Percentiles rank a stretch among this genome's conserved stretches.
These are phyloP conservation scores for Astragalus membranaceus DNA, from an alignment of 306 rosid genomes.

Conservation along the genomic window DNA sequence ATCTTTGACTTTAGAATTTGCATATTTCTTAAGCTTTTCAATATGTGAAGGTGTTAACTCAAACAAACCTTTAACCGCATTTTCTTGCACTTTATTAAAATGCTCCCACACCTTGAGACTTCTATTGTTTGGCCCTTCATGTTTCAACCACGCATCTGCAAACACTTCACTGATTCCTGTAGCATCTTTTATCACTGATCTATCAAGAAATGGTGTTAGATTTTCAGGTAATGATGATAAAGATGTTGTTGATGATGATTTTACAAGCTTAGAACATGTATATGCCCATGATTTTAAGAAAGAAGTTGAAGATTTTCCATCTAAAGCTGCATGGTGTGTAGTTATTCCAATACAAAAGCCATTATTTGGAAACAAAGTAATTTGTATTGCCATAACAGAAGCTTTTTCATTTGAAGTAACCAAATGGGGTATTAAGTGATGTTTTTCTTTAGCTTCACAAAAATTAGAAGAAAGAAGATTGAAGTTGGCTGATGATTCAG, in stretches of 20 bases:
- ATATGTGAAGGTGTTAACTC: conserved; percentile 7
- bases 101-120: conserved; percentile 3
- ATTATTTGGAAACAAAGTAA: conserved; percentile 15
- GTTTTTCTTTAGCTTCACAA: neutral
- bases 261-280: neutral
- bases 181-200: neutral
- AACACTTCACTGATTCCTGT: neutral
- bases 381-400: conserved; percentile 1
- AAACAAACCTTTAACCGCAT: conserved; percentile 4
- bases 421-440: neutral
- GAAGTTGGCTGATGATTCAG: conserved; percentile 13
- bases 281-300: conserved; percentile 12
- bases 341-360: conserved; percentile 23
- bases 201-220: neutral
- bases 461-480: neutral
- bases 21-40: neutral
- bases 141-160: neutral
- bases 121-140: neutral
- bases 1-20: neutral
- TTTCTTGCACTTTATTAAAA: fast-evolving
- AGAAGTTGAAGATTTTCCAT: conserved; percentile 9
- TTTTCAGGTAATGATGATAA: neutral
- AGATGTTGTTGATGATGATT: neutral
- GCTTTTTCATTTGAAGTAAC: conserved; percentile 8
- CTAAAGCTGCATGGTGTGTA: conserved; percentile 24